A percentile compares a stretch with the other conserved stretches of the same genome.
Evolutionary conservation across 805 yeast species (phyloP).

Genomic region (Hanseniaspora vineae): DNA sequence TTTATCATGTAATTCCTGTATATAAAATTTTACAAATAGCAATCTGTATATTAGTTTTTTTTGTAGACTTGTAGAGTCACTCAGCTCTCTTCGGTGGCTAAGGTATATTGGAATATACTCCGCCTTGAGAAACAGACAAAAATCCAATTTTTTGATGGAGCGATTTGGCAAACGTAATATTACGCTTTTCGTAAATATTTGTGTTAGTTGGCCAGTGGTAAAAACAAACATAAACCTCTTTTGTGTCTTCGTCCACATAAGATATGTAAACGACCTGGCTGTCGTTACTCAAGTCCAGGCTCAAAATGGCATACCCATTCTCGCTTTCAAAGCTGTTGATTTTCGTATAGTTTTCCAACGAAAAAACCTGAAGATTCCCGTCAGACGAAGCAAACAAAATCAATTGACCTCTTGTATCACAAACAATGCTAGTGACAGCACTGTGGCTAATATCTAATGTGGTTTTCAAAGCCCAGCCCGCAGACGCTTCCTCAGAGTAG

Average conservation of each 20-base stretch:
- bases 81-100: too few relatives aligned
- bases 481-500: not conserved
- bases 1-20: slow-evolving; percentile 6
- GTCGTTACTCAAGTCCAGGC: slow-evolving; percentile 31
- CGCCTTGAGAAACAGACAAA: not conserved
- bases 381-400: slow-evolving; percentile 45
- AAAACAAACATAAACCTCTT: not conserved
- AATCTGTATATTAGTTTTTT: slow-evolving; percentile 6
- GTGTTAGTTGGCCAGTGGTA: not conserved
- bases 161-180: not conserved
- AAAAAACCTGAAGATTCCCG: slow-evolving; percentile 43
- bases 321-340: slow-evolving; percentile 24
- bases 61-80: not conserved
- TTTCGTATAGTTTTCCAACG: slow-evolving; percentile 27
- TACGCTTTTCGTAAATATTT: not conserved
- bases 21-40: not conserved
- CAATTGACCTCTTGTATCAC: slow-evolving; percentile 41
- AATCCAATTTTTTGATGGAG: not conserved
- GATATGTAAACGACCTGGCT: slow-evolving; percentile 34
- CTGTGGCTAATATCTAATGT: not conserved
- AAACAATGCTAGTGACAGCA: slow-evolving; percentile 27
- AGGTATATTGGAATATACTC: too few relatives aligned
- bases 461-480: not conserved
- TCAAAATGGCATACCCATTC: slow-evolving; percentile 31
- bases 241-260: slow-evolving; percentile 25